A percentile compares a stretch with the other conserved stretches of the same genome.
These are phyloP conservation scores for Seiridium unicorne DNA, from an alignment of 2,329 filamentous ascomycete genomes.

Conservation along the genomic window DNA sequence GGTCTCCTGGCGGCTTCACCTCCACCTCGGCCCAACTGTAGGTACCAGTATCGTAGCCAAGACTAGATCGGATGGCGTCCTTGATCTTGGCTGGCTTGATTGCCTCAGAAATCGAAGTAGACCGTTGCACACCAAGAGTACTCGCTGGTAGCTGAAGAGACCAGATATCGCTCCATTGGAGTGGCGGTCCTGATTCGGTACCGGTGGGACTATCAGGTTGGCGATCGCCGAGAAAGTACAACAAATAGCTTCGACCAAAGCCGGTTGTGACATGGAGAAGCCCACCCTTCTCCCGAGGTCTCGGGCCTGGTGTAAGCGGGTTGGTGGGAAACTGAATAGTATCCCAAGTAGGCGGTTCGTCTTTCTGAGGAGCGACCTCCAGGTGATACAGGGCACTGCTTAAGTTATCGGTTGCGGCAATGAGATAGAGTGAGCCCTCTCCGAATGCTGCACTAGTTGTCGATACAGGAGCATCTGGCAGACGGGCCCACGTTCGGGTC, in stretches of 20 bases:
- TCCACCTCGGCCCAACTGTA: constrained; percentile 49
- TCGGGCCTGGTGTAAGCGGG: constrained; percentile 37
- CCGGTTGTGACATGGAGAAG: constrained; percentile 47
- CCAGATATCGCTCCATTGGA: constrained; percentile 45
- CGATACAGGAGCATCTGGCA: constrained; percentile 40
- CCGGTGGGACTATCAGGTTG: constrained; percentile 4
- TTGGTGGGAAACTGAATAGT: constrained; percentile 34
- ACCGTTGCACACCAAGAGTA: constrained; percentile 16
- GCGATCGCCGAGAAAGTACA: constrained; percentile 45
- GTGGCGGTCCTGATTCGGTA: constrained; percentile 15
- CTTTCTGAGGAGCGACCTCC: constrained; percentile 26
- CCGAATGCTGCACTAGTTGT: constrained; percentile 41
- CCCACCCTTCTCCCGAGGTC: constrained; percentile 38
- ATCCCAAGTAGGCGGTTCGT: constrained; percentile 35
- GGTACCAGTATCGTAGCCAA: constrained; percentile 43
- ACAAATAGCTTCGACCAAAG: constrained; percentile 49
- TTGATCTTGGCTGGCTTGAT: constrained; percentile 47
- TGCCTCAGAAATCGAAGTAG: constrained; percentile 26
- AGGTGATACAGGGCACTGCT: constrained; percentile 35
- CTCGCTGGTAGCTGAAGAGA: constrained; percentile 47
- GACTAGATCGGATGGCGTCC: constrained; percentile 42
- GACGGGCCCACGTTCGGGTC: constrained; percentile 45
- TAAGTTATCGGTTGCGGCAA: constrained; percentile 34
- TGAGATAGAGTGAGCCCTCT: constrained; percentile 43
- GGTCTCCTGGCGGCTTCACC: constrained; percentile 41